These are phyloP conservation scores for Populus trichocarpa DNA, from an alignment of 441 rosid genomes.

Conservation along the genomic window DNA sequence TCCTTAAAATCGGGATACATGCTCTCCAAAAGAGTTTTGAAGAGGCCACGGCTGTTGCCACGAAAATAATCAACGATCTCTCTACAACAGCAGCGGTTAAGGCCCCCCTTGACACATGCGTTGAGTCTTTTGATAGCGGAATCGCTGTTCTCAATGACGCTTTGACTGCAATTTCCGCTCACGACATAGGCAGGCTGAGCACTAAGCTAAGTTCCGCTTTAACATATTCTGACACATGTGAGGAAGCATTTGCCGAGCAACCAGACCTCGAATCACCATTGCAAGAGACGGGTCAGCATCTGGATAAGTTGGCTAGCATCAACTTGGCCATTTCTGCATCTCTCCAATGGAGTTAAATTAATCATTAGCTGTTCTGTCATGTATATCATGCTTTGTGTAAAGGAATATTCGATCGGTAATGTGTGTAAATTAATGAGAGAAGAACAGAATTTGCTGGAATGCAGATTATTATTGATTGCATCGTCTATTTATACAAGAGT, in stretches of 20 bases:
- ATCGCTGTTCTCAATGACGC: constrained; percentile 16
- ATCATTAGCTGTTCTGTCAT: no score
- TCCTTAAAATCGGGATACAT: constrained; percentile 5
- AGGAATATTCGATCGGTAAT: no score
- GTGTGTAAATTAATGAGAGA: no score
- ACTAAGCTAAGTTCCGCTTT: constrained; percentile 18
- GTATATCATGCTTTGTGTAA: no score
- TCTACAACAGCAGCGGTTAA: not conserved
- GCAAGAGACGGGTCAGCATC: constrained; percentile 11
- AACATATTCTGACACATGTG: constrained; percentile 19
- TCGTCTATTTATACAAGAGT: no score
- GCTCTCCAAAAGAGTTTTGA: not conserved
- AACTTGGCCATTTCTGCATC: constrained; percentile 25
- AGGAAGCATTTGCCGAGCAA: constrained; percentile 18
- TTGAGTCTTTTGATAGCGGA: constrained; percentile 27
- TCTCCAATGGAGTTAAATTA: constrained; percentile 8
- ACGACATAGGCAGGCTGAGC: constrained; percentile 15
- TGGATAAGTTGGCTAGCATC: constrained; percentile 30
- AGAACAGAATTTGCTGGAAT: no score
- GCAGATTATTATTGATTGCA: no score
- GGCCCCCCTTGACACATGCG: constrained; percentile 18
- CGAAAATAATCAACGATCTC: constrained; percentile 1
- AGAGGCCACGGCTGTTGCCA: constrained; percentile 6
- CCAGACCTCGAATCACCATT: constrained; percentile 16
- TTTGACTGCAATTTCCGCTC: constrained; percentile 5